Evolutionary conservation across 2,329 filamentous ascomycete genomes (phyloP).

Genomic region (Ceratocystis albifundus): DNA sequence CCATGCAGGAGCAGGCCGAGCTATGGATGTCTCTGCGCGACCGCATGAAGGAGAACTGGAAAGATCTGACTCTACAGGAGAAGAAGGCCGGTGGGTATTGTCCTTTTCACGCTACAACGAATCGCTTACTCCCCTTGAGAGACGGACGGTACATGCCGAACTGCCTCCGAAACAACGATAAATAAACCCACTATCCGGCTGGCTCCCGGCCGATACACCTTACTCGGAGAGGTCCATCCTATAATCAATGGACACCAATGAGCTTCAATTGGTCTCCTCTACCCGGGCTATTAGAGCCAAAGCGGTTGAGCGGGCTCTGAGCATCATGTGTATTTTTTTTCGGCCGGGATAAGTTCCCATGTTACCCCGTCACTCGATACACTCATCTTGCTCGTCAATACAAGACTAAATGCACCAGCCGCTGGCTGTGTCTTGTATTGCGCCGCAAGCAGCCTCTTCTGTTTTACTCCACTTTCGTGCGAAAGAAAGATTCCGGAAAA

Average conservation of each 20-base stretch:
- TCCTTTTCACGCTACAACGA: background rate
- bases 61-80: slow-evolving; percentile 87
- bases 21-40: slow-evolving; percentile 97
- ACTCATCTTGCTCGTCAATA: background rate
- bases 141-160: slow-evolving; percentile 2
- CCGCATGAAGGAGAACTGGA: slow-evolving; percentile 97
- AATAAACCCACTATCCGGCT: background rate
- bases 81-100: slow-evolving; percentile 90
- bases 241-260: background rate
- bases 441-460: background rate
- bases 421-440: background rate
- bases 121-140: background rate
- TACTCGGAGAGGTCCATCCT: background rate
- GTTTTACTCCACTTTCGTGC: background rate
- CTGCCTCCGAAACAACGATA: slow-evolving; percentile 7
- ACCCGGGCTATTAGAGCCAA: no score
- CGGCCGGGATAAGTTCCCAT: slow-evolving; percentile 6
- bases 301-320: background rate
- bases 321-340: background rate
- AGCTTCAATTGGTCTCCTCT: background rate
- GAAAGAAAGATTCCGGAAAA: background rate
- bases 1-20: slow-evolving; percentile 96
- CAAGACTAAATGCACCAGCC: background rate
- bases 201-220: background rate
- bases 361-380: background rate